A percentile compares a stretch with the other conserved stretches of the same genome.
These are phyloP conservation scores for Hymenoscyphus occultus DNA, from an alignment of 2,329 filamentous ascomycete species.

Conservation along the genomic window DNA sequence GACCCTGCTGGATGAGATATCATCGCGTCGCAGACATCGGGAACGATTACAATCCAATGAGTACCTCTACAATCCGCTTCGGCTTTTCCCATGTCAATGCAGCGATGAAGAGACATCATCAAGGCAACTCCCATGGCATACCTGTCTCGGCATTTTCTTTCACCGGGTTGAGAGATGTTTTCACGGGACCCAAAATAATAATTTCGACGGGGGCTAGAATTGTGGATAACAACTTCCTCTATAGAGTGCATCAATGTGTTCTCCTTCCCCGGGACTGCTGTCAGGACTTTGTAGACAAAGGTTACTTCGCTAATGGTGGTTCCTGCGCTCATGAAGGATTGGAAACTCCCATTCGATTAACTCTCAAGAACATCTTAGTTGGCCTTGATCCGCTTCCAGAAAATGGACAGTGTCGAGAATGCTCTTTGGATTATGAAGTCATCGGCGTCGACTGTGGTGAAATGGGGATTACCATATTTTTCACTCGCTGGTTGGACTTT, in stretches of 20 bases:
- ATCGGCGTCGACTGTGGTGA: neutral
- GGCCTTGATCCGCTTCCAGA: neutral
- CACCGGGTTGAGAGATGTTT: neutral
- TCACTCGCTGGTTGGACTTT: neutral
- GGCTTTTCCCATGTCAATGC: neutral
- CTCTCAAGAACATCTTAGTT: neutral
- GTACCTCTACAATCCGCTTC: neutral
- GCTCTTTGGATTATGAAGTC: neutral
- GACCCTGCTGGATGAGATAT: neutral
- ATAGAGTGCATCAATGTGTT: neutral
- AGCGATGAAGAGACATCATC: neutral
- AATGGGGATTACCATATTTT: neutral
- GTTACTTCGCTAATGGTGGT: neutral
- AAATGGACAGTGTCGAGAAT: neutral
- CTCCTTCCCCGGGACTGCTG: neutral
- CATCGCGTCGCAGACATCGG: neutral
- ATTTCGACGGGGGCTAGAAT: neutral
- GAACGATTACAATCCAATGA: neutral
- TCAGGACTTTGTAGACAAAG: neutral
- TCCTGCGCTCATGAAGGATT: neutral
- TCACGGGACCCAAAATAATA: neutral
- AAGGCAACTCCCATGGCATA: neutral
- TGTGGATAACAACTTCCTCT: neutral
- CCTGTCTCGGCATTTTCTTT: neutral
- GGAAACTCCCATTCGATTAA: neutral